Percentiles rank a stretch among this genome's conserved stretches.
Conservation (phyloP, 768 basidiomycete genomes). For the Dacryopinax primogenitus region DNA sequence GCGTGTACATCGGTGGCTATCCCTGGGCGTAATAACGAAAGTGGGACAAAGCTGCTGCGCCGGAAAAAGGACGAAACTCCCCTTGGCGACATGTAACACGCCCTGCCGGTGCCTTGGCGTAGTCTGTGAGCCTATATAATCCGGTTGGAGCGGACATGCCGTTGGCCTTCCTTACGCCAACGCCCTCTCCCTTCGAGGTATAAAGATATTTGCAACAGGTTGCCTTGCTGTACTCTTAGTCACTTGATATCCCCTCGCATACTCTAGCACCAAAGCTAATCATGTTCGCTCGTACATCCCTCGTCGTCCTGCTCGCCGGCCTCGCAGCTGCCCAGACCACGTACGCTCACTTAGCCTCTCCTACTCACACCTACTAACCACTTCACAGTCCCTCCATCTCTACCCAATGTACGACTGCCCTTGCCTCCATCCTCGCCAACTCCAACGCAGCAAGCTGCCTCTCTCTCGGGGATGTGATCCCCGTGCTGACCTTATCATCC, state of each 20-base stretch:
- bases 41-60: no score
- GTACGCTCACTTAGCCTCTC: background rate
- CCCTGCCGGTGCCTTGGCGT: no score
- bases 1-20: no score
- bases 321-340: background rate
- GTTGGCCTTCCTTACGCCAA: no score
- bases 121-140: no score
- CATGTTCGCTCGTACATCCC: background rate
- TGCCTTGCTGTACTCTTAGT: no score
- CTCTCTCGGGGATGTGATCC: conserved; percentile 29
- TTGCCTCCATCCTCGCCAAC: background rate
- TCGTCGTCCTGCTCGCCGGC: background rate
- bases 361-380: background rate
- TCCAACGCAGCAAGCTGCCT: background rate
- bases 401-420: background rate
- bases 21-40: no score
- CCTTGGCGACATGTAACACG: no score
- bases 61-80: no score
- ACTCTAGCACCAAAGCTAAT: background rate
- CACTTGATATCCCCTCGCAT: background rate
- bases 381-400: background rate
- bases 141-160: no score
- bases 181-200: no score
- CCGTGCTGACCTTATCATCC: conserved; percentile 24
- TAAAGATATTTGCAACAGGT: no score